These are phyloP conservation scores for Striga hermonthica DNA, from an alignment of 305 asterid species.

Conservation along the genomic window DNA sequence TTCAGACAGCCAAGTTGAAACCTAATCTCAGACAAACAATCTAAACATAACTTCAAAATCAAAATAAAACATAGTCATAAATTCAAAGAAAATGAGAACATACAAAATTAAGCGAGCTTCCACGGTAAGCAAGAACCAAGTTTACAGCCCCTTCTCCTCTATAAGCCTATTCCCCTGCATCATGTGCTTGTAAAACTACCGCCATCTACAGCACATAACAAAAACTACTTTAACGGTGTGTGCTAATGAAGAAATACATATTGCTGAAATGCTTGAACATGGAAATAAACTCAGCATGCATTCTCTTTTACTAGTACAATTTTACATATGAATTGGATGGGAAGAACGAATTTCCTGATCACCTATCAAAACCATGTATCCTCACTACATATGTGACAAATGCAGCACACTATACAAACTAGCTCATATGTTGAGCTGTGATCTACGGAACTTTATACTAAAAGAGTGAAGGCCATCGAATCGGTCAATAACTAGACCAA, in stretches of 20 bases:
- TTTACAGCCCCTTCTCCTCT: slow-evolving; percentile 95
- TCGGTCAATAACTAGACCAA: background rate
- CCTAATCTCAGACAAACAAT: background rate
- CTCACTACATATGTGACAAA: background rate
- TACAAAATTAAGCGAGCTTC: slow-evolving; percentile 64
- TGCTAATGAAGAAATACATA: background rate
- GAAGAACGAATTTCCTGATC: background rate
- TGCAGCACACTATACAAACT: background rate
- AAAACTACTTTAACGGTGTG: background rate
- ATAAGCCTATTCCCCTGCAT: slow-evolving; percentile 75
- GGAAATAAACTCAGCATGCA: background rate
- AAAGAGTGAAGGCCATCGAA: background rate
- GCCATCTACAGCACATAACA: slow-evolving; percentile 48
- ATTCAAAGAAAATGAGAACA: slow-evolving; percentile 14
- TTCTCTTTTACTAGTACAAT: background rate
- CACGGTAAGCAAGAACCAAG: slow-evolving; percentile 71
- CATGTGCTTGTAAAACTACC: slow-evolving; percentile 54
- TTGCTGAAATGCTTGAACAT: background rate
- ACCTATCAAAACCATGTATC: background rate
- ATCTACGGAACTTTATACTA: background rate
- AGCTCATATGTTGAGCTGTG: background rate
- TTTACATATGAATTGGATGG: background rate
- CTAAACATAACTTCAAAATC: background rate
- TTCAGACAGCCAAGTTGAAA: background rate
- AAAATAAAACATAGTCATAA: background rate